phyloP scores from a whole-genome alignment of 108 stramenopile species.

The Fistulifera solaris region DNA sequence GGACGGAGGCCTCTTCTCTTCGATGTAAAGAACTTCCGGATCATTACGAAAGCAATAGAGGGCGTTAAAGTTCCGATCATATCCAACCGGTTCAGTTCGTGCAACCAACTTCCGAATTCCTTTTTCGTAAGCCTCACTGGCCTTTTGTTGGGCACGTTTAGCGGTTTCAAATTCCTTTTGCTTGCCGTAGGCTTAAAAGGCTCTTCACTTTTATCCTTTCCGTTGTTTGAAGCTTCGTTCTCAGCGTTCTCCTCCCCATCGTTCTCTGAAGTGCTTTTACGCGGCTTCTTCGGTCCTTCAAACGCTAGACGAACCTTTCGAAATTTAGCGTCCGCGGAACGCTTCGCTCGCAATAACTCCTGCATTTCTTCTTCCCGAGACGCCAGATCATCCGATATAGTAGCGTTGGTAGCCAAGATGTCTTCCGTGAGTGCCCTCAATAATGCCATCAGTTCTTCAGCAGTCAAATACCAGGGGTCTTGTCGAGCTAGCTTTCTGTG shows the following conservation, averaged over 20 bases:
- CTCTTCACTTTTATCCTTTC: slow-evolving; percentile 17
- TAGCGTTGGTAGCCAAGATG: slow-evolving; percentile 43
- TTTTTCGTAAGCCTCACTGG: slow-evolving; percentile 63
- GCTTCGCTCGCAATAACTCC: slow-evolving; percentile 56
- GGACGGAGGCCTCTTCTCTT: slow-evolving; percentile 33
- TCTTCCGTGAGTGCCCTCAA: slow-evolving; percentile 67
- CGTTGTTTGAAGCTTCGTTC: slow-evolving; percentile 12
- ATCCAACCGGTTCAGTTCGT: slow-evolving; percentile 65
- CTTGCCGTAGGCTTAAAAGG: slow-evolving; percentile 40
- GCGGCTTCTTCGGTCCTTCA: slow-evolving; percentile 50
- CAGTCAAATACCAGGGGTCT: slow-evolving; percentile 70
- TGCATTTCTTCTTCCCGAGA: slow-evolving; percentile 44
- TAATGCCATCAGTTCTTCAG: slow-evolving; percentile 64
- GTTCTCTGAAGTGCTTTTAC: slow-evolving; percentile 9
- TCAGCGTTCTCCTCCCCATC: slow-evolving; percentile 17
- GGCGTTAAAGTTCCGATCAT: slow-evolving; percentile 63
- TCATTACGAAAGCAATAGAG: slow-evolving; percentile 64
- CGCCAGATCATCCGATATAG: slow-evolving; percentile 42
- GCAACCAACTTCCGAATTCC: slow-evolving; percentile 42
- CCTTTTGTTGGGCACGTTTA: slow-evolving; percentile 49
- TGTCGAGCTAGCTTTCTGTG: slow-evolving; percentile 36
- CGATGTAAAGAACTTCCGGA: slow-evolving; percentile 55
- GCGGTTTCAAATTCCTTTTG: slow-evolving; percentile 39
- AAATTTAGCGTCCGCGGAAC: slow-evolving; percentile 45
- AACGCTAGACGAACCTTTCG: slow-evolving; percentile 49